phyloP scores from a whole-genome alignment of 1,284 basidiomycete species.

The Puccinia triticina region DNA sequence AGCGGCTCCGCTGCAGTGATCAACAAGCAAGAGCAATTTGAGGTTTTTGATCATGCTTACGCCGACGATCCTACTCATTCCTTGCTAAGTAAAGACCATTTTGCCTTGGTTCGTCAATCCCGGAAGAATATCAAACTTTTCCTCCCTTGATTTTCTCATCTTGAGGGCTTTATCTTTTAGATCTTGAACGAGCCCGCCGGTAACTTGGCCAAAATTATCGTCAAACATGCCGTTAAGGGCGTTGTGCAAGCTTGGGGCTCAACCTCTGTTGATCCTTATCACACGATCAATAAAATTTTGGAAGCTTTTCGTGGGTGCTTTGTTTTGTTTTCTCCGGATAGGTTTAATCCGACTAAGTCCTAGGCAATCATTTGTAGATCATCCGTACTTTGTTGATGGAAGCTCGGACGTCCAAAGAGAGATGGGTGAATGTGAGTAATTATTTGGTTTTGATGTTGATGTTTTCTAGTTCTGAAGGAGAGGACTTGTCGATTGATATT shows the following conservation, averaged over 20 bases:
- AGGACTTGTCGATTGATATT: neutral
- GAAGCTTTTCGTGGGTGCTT: slow-evolving; percentile 49
- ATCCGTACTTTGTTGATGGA: slow-evolving; percentile 52
- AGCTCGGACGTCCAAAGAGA: slow-evolving; percentile 51
- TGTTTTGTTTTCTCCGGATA: neutral
- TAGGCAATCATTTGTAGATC: slow-evolving; percentile 15
- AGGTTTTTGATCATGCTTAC: slow-evolving; percentile 53
- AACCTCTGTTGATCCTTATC: slow-evolving; percentile 48
- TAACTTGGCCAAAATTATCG: slow-evolving; percentile 62
- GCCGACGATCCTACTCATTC: slow-evolving; percentile 60
- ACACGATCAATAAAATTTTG: slow-evolving; percentile 42
- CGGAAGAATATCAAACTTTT: neutral
- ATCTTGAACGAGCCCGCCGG: slow-evolving; percentile 61
- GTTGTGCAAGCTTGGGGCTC: slow-evolving; percentile 77
- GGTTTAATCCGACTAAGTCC: neutral
- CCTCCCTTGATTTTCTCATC: neutral
- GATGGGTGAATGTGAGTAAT: slow-evolving; percentile 50
- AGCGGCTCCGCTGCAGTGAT: slow-evolving; percentile 51
- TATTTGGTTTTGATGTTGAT: neutral
- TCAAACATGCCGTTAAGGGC: slow-evolving; percentile 68
- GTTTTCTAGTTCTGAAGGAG: neutral
- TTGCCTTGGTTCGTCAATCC: slow-evolving; percentile 52
- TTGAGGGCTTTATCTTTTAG: slow-evolving; percentile 35
- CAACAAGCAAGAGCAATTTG: slow-evolving; percentile 52
- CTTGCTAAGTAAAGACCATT: slow-evolving; percentile 60